phyloP scores from a whole-genome alignment of 1,284 basidiomycete species.

The Wallemia ichthyophaga region DNA sequence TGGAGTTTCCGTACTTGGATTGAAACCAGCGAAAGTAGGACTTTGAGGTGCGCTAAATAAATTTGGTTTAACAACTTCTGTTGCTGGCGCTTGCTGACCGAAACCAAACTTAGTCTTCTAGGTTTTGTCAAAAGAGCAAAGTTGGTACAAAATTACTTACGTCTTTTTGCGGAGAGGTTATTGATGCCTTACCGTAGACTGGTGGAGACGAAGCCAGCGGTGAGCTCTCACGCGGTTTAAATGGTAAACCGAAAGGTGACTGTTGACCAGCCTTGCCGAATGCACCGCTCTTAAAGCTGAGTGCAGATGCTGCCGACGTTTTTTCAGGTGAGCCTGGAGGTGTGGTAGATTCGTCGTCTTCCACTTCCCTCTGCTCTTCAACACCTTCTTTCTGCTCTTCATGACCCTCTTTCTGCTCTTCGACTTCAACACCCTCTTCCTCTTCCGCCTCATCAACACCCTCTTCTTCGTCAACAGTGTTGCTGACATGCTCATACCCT shows the following conservation, averaged over 20 bases:
- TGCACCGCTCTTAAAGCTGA: background rate
- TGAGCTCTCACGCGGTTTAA: background rate
- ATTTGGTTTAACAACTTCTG: background rate
- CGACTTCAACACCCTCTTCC: background rate
- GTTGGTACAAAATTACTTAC: background rate
- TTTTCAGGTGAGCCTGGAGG: background rate
- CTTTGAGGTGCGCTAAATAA: background rate
- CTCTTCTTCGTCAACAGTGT: background rate
- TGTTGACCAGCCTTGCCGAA: background rate
- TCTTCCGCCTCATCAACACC: background rate
- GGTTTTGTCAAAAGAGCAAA: no score
- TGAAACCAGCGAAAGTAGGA: background rate
- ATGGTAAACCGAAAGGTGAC: background rate
- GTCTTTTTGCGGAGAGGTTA: background rate
- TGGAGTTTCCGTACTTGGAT: background rate
- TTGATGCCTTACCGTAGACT: background rate
- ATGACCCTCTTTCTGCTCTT: background rate
- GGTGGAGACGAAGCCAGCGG: background rate
- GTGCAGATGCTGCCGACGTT: background rate
- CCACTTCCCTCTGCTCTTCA: background rate
- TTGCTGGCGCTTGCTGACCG: background rate
- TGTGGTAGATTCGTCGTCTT: background rate
- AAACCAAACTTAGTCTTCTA: background rate
- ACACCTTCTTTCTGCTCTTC: background rate
- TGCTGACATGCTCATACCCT: background rate